Percentiles rank a stretch among this genome's conserved stretches.
Conservation (phyloP, 768 basidiomycete genomes). For the Tylopilus felleus region DNA sequence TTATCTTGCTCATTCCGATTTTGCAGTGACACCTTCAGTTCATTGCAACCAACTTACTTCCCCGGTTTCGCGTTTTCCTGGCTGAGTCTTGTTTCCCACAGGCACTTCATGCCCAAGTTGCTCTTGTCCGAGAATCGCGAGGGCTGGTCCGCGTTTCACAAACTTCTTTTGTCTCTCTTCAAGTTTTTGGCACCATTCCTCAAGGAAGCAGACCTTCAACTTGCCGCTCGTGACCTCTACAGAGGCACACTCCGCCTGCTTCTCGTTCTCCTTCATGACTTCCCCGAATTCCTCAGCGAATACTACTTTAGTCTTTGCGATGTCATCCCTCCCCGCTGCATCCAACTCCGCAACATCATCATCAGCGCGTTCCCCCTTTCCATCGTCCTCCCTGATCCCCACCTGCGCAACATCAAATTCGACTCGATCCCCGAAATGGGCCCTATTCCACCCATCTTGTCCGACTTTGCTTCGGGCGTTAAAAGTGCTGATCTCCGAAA, state of each 20-base stretch:
- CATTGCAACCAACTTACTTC: slow-evolving; percentile 93
- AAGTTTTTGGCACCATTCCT: slow-evolving; percentile 93
- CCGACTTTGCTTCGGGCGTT: slow-evolving; percentile 84
- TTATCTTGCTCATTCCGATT: background rate
- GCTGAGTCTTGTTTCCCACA: slow-evolving; percentile 94
- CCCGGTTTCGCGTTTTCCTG: slow-evolving; percentile 98
- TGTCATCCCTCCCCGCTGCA: slow-evolving; percentile 86
- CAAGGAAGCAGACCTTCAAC: slow-evolving; percentile 73
- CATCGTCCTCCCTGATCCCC: slow-evolving; percentile 80
- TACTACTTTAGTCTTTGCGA: slow-evolving; percentile 97
- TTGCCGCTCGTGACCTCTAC: slow-evolving; percentile 83
- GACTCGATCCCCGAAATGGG: slow-evolving; percentile 87
- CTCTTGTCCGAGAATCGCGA: slow-evolving; percentile 85
- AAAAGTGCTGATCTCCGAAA: slow-evolving; percentile 75
- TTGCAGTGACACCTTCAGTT: slow-evolving; percentile 87
- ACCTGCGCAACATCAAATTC: slow-evolving; percentile 69
- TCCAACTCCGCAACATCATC: slow-evolving; percentile 95
- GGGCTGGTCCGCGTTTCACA: slow-evolving; percentile 97
- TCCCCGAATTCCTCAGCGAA: slow-evolving; percentile 96
- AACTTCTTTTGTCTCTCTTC: slow-evolving; percentile 88
- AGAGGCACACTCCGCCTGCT: slow-evolving; percentile 87
- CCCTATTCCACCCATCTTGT: slow-evolving; percentile 84
- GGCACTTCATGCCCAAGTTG: slow-evolving; percentile 96
- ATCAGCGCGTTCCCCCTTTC: slow-evolving; percentile 90
- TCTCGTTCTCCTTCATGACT: slow-evolving; percentile 95